Evolutionary conservation across 2,329 filamentous ascomycete species (phyloP), one percentile per base, ranked within the genome.

Genomic region (Fusarium chuoi): DNA sequence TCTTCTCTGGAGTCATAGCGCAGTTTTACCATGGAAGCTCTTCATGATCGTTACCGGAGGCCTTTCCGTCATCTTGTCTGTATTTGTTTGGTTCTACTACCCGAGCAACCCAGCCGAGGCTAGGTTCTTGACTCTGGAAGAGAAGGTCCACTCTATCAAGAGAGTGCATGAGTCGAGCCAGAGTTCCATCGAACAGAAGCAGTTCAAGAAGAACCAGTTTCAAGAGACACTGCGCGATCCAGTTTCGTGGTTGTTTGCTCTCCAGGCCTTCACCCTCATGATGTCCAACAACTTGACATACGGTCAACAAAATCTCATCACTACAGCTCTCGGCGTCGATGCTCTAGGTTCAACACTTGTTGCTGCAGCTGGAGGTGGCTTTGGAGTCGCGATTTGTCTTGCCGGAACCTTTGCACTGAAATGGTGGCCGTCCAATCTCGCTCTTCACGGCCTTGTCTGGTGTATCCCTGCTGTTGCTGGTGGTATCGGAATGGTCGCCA

Each of bases 71-170:
- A 3, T 84, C 3, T 73, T 84, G 1, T 77, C 82, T 2, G 62
- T 81, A 3, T 79, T 78, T 42, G 79, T 82, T 28, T 81, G 81
- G 76, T 79, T 84, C 42, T 72, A 77, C 35, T 82, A 82, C 20
- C 85, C 84, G 5, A 81, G 82, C 56, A 81, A 82, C 35, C 84
- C 83, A 0, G 78, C 80, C 11, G 82, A 83, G 48, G 81, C 83
- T 4, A 74, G 74, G 3, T 84, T 84, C 36, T 79, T 85, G 62
- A 81, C 81, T 1, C 70, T 82, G 5, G 83, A 86, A 49, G 85
- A 85, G 52, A 81, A 80, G 11, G 81, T 83, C 7, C 83, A 85
- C 49, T 81, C 82, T 2, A 79, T 82, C 22, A 74, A 69, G 5
- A 76, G 80, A 3, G 79, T 82, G 0, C 81, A 82, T 42, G 71